Percentiles rank a stretch among this genome's conserved stretches.
Conservation (phyloP, 495 filamentous ascomycete genomes). For the Aspergillus funiculosus region DNA sequence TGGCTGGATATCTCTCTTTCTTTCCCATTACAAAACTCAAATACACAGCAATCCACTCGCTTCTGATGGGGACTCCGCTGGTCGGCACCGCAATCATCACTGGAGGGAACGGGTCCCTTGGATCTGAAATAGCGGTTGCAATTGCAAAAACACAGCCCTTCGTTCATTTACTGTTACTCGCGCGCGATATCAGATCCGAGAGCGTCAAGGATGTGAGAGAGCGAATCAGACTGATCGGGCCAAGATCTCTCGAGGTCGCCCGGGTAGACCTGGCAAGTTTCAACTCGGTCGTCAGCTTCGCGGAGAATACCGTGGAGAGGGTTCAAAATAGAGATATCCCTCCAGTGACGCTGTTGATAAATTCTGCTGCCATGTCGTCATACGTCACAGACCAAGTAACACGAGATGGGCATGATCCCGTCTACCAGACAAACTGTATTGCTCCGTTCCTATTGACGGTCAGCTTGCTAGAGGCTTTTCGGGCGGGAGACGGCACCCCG, state of each 20-base stretch:
- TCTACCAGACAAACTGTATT: conserved; percentile 41
- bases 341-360: conserved; percentile 33
- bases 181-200: conserved; percentile 30
- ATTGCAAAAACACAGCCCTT: conserved; percentile 39
- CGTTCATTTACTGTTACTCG: conserved; percentile 34
- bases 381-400: conserved; percentile 33
- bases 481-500: conserved; percentile 31
- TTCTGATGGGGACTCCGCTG: conserved; percentile 34
- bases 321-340: conserved; percentile 36
- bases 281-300: conserved; percentile 31
- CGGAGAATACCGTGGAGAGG: conserved; percentile 32
- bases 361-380: conserved; percentile 36
- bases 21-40: not conserved
- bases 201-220: conserved; percentile 27
- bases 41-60: not conserved
- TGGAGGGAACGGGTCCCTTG: conserved; percentile 35
- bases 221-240: conserved; percentile 34
- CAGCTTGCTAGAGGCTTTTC: conserved; percentile 38
- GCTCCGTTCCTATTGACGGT: conserved; percentile 38
- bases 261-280: conserved; percentile 32
- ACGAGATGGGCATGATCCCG: conserved; percentile 35
- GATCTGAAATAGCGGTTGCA: conserved; percentile 37
- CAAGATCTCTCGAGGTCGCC: conserved; percentile 36
- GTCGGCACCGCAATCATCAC: conserved; percentile 40
- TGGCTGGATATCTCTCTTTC: not conserved